phyloP scores from a whole-genome alignment of 1,284 basidiomycete species.

The Moesziomyces parantarcticus region DNA sequence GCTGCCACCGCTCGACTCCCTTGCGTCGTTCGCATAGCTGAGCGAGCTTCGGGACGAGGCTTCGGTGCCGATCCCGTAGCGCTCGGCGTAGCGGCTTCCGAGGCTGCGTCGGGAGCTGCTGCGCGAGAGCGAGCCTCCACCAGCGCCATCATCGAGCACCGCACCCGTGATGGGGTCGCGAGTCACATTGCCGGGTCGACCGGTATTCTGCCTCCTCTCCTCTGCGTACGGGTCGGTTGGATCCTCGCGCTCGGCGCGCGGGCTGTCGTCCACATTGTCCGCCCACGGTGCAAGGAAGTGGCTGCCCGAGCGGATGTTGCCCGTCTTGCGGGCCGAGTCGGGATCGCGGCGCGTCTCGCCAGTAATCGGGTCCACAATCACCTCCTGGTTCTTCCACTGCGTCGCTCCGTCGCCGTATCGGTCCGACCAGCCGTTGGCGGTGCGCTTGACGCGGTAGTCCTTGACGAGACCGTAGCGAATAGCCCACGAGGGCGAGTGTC shows the following conservation, averaged over 20 bases:
- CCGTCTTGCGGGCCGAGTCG: conserved; percentile 28
- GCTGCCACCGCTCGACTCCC: conserved; percentile 17
- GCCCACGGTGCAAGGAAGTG: conserved; percentile 47
- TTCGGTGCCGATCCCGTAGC: conserved; percentile 42
- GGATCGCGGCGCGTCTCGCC: conserved; percentile 49
- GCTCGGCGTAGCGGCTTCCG: conserved; percentile 50
- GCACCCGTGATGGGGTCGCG: conserved; percentile 53
- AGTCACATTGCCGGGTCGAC: conserved; percentile 21
- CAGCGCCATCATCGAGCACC: conserved; percentile 29
- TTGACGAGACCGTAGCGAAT: conserved; percentile 69
- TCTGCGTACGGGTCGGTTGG: conserved; percentile 35
- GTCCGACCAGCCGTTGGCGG: conserved; percentile 51
- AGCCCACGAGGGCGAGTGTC: conserved; percentile 93
- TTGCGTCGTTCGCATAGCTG: conserved; percentile 33
- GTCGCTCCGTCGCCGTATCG: conserved; percentile 40
- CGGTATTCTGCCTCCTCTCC: conserved; percentile 34
- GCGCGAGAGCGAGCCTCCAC: conserved; percentile 29
- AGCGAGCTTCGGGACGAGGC: conserved; percentile 45
- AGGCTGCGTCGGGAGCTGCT: conserved; percentile 42
- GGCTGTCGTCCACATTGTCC: conserved; percentile 50
- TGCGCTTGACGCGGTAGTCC: conserved; percentile 51
- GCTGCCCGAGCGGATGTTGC: conserved; percentile 36
- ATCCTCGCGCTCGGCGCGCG: conserved; percentile 49
- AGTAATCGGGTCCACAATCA: conserved; percentile 52
- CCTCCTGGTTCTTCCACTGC: conserved; percentile 40